Base-by-base conservation (phyloP, 441 rosid genomes). In the Theobroma grandiflorum region DNA sequence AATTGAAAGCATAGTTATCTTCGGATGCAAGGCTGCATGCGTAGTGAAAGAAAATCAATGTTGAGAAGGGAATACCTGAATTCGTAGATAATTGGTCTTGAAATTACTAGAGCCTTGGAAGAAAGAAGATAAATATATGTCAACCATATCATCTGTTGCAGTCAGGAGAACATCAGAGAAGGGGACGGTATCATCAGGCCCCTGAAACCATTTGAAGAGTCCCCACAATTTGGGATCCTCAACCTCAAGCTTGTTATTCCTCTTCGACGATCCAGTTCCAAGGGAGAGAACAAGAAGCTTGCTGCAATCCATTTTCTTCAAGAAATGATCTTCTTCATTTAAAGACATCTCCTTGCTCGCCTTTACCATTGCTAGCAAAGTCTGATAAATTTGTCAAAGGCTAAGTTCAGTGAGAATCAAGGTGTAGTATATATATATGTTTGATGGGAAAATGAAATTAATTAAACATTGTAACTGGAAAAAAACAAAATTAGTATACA, bases 221-320 rank as follows among this genome's bases (percentile, higher is more conserved):
- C 83, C 77, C 77, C 79, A 80, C 5, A 33, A 20, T 45, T 42
- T 64, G 31, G 31, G 31, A 16, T 40, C 2, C 0, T 7, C 14
- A 40, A 76, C 33, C 26, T 76, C 49, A 14, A 61, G 3, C 40
- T 58, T 26, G 49, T 49, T 47, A 75, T 80, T 49, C 70, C 63
- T 57, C 35, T 74, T 67, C 3, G 70, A 57, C 15, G 82, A 74
- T 57, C 82, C 82, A 31, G 70, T 57, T 45, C 75, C 35, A 10
- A 10, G 75, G 78, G 68, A 80, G 38, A 80, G 62, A 67, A 67
- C 70, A 58, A 58, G 79, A 57, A 80, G 26, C 11, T 70, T 50
- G n/a, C 49, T 76, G 55, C 72, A 45, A 70, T 76, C 40, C 8
- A 57, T 20, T 11, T 26, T 37, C 26, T 45, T 57, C 26, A 55